Base-by-base conservation (phyloP, 768 basidiomycete genomes). In the Lactifluus rugatus region DNA sequence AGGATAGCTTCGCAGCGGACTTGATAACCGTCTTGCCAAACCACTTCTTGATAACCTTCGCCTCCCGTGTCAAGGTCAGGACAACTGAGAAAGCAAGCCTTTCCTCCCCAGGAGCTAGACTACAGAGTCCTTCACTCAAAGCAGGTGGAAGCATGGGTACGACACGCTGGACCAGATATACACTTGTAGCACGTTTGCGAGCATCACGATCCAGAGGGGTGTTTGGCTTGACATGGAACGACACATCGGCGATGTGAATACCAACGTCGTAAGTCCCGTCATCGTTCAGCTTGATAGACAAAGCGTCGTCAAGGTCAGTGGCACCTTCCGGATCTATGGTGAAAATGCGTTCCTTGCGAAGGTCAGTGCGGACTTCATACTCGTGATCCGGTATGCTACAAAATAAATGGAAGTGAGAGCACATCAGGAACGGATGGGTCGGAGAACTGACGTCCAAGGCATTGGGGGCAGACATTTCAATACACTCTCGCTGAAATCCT, bases 191-290 rank as follows among this genome's bases (percentile, higher is more conserved):
- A 58, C 94, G 81, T 73, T 98, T 98, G 64, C 94, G 85, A 41
- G 96, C 96, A 73, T 99, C 96, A 23, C 96, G 90, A 67, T 99
- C 96, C 65, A 99, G 76, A n/a, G 96, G 89, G 11, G 94, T 96
- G 69, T 93, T 93, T 23, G 91, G 87, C 72, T 90, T 91, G 66
- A 91, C 85, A 72, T 98, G 97, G 76, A 87, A 87, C 2, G 94
- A 92, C 6, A 97, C 95, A 71, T 99, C 96, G 11, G 94, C 88
- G 62, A 99, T 82, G 67, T 98, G 95, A n/a, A 98, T 82, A 54
- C 92, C 92, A 48, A 99, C 81, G 42, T 93, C 89, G 68, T 82
- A 94, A 2, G 87, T 93, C 7, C 94, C 93, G 69, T 97, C 92
- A 21, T 93, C 93, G 66, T 93, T 93, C 58, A 72, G 69, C 70